Base-by-base conservation (phyloP, 2,329 filamentous ascomycete species). In the Boeremia exigua region DNA sequence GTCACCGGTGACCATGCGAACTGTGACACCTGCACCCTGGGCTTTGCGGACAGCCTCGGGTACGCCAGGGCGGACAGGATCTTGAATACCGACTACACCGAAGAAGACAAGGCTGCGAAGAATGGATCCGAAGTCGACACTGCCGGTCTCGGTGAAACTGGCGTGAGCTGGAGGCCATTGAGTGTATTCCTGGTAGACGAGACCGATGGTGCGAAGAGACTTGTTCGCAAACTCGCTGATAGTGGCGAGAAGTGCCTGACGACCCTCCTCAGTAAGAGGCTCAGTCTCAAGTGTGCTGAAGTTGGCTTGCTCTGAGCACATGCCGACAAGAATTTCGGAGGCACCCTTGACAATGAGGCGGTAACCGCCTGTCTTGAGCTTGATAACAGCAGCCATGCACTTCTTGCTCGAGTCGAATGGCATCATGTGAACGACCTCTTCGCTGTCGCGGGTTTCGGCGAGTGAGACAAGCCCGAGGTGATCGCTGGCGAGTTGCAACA, bases 1-100 rank as follows among this genome's bases (percentile, higher is more conserved):
- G 78, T 99, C 94, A 69, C 95, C 94, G 42, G 95, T 98, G 75
- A 99, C 96, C 65, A 99, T 93, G 66, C 97, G 91, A 45, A 99
- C 91, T 57, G 93, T 89, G 68, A 98, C 96, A 62, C 95, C 94
- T 59, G 95, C 95, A 60, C 90, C 86, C 77, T 89, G 91, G 78
- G 94, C 97, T 75, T 95, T 90, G 72, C 83, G 82, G 67, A 98
- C 95, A 49, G 94, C 93, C 39, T 82, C 83, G 47, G 90, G 85
- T 9, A 97, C 95, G 78, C 98, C 94, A 32, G 91, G 89, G 34
- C 95, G 91, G 65, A 95, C 94, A 63, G 95, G 95, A 73, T 98
- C 95, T 68, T 96, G 84, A 90, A 98, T 98, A 65, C 89, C 92
- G 61, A 96, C 90, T 44, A 98, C 85, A 58, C 94, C 94, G 61